These are phyloP conservation scores for Sporothrix brunneoviolacea DNA, from an alignment of 2,329 filamentous ascomycete genomes.

Conservation along the genomic window DNA sequence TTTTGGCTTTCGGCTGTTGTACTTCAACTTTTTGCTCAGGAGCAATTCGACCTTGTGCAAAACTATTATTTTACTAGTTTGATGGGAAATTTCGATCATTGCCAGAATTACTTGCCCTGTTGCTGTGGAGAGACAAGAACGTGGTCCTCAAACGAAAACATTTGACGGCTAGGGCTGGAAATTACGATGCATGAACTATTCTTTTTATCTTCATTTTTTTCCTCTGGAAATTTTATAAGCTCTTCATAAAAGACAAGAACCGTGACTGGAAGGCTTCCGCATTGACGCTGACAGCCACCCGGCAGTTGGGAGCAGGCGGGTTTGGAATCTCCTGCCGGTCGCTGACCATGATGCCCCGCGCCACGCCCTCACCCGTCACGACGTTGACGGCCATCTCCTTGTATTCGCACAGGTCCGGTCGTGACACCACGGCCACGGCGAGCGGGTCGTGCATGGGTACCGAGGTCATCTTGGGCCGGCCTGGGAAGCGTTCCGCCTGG, in stretches of 20 bases:
- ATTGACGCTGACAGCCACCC: not conserved
- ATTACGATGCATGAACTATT: too few relatives aligned
- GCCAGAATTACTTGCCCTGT: too few relatives aligned
- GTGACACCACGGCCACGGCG: conserved; percentile 3
- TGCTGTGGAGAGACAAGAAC: too few relatives aligned
- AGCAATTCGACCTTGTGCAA: too few relatives aligned
- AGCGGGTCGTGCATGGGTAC: conserved; percentile 8
- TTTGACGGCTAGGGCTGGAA: too few relatives aligned
- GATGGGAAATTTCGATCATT: too few relatives aligned
- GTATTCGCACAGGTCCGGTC: conserved; percentile 3
- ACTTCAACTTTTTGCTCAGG: too few relatives aligned
- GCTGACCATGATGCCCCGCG: conserved; percentile 4
- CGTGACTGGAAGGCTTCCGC: not conserved
- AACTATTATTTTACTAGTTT: too few relatives aligned
- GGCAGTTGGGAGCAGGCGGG: not conserved
- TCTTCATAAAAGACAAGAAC: not conserved
- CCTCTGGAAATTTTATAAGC: not conserved
- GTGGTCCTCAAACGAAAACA: too few relatives aligned
- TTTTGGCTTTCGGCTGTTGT: too few relatives aligned
- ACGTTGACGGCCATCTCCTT: conserved; percentile 2
- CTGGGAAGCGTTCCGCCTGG: conserved; percentile 1
- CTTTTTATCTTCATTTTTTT: too few relatives aligned
- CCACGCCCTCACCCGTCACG: not conserved
- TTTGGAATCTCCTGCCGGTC: not conserved
- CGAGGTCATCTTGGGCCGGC: not conserved